Conservation (phyloP, 257 asterid species). For the Nicotiana sylvestris region DNA sequence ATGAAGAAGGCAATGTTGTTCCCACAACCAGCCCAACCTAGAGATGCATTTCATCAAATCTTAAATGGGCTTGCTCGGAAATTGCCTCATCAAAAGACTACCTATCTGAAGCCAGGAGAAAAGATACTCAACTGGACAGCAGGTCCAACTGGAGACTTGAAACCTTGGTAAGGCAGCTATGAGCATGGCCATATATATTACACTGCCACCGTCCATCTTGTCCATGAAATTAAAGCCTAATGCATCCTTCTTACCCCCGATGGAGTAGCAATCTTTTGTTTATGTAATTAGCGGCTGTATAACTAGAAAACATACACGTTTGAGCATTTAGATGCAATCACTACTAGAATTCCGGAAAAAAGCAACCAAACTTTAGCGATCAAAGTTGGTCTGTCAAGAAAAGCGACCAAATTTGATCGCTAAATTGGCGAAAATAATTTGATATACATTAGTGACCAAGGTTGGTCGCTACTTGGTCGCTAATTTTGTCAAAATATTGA, state of each 20-base stretch:
- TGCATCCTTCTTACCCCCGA: no score
- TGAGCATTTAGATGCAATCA: not conserved
- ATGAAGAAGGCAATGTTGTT: conserved; percentile 93
- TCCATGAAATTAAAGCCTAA: no score
- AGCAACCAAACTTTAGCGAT: no score
- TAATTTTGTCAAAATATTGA: no score
- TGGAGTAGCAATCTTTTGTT: no score
- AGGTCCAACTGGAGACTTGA: conserved; percentile 66
- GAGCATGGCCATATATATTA: not conserved
- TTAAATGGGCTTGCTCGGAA: conserved; percentile 48
- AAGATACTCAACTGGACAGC: conserved; percentile 77
- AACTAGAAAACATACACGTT: not conserved
- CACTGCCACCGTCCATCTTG: not conserved
- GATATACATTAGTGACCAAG: no score
- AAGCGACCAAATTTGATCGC: no score
- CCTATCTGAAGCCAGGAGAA: conserved; percentile 49
- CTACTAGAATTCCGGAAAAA: no score
- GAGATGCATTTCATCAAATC: conserved; percentile 63
- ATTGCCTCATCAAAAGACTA: conserved; percentile 48
- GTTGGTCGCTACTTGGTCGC: no score
- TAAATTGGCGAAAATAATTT: no score
- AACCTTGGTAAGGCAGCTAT: conserved; percentile 44
- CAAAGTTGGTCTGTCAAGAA: no score
- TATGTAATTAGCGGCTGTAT: not conserved
- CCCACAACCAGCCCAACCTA: conserved; percentile 68